Conservation (phyloP, 2,329 filamentous ascomycete species). For the Aspergillus nomiae region DNA sequence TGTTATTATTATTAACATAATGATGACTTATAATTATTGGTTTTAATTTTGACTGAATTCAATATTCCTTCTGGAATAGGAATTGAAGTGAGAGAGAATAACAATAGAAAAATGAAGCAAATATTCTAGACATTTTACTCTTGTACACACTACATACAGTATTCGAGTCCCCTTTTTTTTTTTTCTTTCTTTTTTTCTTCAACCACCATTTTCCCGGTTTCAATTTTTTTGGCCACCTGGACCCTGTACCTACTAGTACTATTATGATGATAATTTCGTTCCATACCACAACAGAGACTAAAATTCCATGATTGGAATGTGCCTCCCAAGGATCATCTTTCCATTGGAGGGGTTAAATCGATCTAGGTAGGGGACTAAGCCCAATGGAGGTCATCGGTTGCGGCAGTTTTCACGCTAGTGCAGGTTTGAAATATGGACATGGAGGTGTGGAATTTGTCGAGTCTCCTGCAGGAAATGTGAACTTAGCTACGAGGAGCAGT, state of each 20-base stretch:
- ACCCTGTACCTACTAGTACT: neutral
- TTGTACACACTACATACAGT: too few species aligned
- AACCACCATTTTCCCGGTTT: too few species aligned
- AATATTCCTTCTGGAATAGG: neutral
- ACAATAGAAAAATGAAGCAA: too few species aligned
- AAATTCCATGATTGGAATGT: conserved; percentile 4
- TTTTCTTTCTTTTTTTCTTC: too few species aligned
- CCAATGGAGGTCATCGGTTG: neutral
- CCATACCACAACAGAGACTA: conserved; percentile 1
- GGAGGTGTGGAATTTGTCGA: neutral
- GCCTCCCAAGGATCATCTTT: neutral
- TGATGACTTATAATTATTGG: neutral
- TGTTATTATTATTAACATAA: neutral
- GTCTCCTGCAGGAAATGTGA: neutral
- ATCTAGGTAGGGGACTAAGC: neutral
- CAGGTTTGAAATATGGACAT: neutral
- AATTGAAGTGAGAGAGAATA: neutral
- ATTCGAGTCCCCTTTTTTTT: too few species aligned
- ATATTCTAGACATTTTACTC: too few species aligned
- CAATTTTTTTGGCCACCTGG: neutral
- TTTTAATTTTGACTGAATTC: neutral
- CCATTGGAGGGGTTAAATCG: neutral
- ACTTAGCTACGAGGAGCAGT: neutral
- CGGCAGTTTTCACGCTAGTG: conserved; percentile 3
- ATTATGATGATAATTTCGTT: neutral